Evolutionary conservation across 2,329 filamentous ascomycete genomes (phyloP).

Genomic region (Leptodontidium sp.): DNA sequence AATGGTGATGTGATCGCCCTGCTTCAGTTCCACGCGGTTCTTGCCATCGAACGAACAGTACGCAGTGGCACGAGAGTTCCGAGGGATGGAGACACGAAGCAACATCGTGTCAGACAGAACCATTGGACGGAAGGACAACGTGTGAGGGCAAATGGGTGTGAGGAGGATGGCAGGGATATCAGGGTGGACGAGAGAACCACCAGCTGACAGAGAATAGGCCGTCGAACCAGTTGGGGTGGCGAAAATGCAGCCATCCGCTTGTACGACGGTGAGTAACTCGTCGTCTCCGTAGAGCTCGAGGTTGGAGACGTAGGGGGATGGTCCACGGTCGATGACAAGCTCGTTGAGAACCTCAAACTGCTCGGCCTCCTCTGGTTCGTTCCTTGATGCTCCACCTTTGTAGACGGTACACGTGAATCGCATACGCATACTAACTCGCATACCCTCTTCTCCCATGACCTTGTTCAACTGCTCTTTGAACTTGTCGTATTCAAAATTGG

Average conservation of each 20-base stretch:
- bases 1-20: constrained; percentile 95
- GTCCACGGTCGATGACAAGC: constrained; percentile 96
- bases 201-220: constrained; percentile 94
- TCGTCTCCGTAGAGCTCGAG: constrained; percentile 96
- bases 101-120: constrained; percentile 94
- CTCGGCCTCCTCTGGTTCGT: constrained; percentile 85
- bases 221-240: constrained; percentile 95
- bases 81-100: constrained; percentile 86
- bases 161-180: constrained; percentile 96
- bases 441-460: constrained; percentile 92
- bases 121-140: constrained; percentile 96
- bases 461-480: constrained; percentile 88
- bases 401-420: constrained; percentile 98
- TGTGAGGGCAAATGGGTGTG: constrained; percentile 97
- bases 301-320: constrained; percentile 96
- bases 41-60: constrained; percentile 99
- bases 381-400: constrained; percentile 67
- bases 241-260: constrained; percentile 97
- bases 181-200: constrained; percentile 93
- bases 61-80: constrained; percentile 86
- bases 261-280: constrained; percentile 92
- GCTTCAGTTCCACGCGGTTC: constrained; percentile 88
- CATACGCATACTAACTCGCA: constrained; percentile 98
- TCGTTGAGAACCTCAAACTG: constrained; percentile 99
- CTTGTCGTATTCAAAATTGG: constrained; percentile 84